Conservation (phyloP, 2,329 filamentous ascomycete genomes). For the Claviceps maximensis region DNA sequence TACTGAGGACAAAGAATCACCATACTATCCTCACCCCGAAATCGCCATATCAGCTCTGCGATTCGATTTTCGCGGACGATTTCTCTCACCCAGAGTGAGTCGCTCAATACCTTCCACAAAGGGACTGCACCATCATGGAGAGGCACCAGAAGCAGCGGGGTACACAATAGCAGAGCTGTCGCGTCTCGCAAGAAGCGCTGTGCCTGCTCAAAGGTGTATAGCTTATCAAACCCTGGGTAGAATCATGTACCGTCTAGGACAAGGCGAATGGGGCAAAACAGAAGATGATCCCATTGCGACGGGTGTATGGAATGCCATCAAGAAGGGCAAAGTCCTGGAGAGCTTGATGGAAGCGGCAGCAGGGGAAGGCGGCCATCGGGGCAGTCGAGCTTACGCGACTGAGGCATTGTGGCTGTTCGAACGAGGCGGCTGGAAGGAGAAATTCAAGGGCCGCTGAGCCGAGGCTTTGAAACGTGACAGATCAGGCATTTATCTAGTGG, state of each 20-base stretch:
- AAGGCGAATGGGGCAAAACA: constrained; percentile 51
- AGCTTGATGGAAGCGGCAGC: constrained; percentile 66
- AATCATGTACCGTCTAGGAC: constrained; percentile 70
- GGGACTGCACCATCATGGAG: constrained; percentile 86
- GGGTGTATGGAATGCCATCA: constrained; percentile 71
- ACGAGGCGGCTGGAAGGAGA: constrained; percentile 58
- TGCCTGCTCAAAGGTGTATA: constrained; percentile 78
- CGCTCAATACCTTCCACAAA: constrained; percentile 61
- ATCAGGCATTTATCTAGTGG: too few species aligned
- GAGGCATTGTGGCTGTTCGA: constrained; percentile 80
- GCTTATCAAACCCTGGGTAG: constrained; percentile 85
- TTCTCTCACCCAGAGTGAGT: constrained; percentile 66
- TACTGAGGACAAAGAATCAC: constrained; percentile 52
- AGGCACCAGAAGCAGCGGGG: constrained; percentile 83
- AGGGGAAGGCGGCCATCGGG: constrained; percentile 56
- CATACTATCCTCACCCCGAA: constrained; percentile 68
- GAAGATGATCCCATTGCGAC: constrained; percentile 49
- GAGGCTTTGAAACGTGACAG: background rate
- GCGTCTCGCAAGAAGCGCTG: constrained; percentile 63
- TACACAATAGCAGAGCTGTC: constrained; percentile 86
- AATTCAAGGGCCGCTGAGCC: constrained; percentile 37
- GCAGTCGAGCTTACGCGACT: constrained; percentile 69
- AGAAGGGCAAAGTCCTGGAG: constrained; percentile 64
- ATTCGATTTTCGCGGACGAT: constrained; percentile 73
- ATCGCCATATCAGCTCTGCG: constrained; percentile 67